Percentiles rank a stretch among this genome's conserved stretches.
phyloP scores from a whole-genome alignment of 306 rosid species.

The Astragalus membranaceus region DNA sequence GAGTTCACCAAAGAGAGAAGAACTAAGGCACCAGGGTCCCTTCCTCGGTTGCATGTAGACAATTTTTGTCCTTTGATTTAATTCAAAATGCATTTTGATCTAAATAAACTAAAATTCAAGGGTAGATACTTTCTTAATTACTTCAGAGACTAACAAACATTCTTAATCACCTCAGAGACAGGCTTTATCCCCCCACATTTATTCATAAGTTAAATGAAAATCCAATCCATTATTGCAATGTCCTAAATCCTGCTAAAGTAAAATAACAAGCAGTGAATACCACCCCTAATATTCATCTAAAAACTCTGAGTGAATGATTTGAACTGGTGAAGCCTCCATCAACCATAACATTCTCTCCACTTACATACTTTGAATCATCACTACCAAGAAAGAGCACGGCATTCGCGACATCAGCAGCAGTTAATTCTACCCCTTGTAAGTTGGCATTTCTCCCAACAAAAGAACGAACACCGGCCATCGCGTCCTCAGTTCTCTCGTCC shows the following conservation, averaged over 20 bases:
- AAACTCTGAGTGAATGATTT: conserved; percentile 51
- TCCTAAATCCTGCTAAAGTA: neutral
- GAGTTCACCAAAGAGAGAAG: neutral
- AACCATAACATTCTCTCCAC: conserved; percentile 66
- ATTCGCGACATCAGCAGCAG: conserved; percentile 63
- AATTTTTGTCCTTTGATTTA: neutral
- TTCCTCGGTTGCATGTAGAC: neutral
- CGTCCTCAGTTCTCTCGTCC: conserved; percentile 63
- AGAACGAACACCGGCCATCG: conserved; percentile 28
- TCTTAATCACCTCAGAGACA: neutral
- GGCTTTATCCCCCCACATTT: neutral
- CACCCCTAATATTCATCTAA: conserved; percentile 39
- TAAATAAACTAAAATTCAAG: neutral
- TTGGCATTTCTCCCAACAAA: conserved; percentile 44
- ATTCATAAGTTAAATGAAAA: neutral
- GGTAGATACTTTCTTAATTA: neutral
- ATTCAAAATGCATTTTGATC: neutral
- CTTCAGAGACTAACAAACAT: neutral
- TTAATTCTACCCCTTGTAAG: conserved; percentile 64
- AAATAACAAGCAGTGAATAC: neutral
- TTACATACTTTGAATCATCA: conserved; percentile 63
- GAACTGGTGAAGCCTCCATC: conserved; percentile 64
- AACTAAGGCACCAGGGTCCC: neutral
- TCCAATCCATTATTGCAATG: neutral
- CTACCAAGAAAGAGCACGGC: conserved; percentile 81